phyloP scores from a whole-genome alignment of 2,329 filamentous ascomycete species.

The Colletotrichum tanaceti region DNA sequence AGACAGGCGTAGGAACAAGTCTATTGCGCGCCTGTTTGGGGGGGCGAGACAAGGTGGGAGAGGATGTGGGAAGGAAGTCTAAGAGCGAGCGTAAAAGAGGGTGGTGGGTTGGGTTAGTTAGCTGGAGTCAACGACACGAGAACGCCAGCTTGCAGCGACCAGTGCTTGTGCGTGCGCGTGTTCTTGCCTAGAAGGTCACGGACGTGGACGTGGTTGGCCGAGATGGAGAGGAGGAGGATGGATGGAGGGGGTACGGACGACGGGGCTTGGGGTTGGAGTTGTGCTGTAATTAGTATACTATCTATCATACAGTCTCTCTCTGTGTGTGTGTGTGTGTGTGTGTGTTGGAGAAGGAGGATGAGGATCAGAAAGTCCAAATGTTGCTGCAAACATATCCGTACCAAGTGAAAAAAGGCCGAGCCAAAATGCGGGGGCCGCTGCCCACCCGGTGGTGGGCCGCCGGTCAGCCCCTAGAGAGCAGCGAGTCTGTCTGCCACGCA shows the following conservation, averaged over 20 bases:
- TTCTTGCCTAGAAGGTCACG: constrained; percentile 21
- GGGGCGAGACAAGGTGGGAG: neutral
- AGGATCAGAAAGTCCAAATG: constrained; percentile 13
- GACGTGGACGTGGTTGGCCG: constrained; percentile 16
- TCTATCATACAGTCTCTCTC: too few species aligned
- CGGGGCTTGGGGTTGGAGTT: neutral
- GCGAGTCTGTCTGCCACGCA: too few species aligned
- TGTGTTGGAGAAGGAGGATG: constrained; percentile 20
- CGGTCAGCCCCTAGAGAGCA: too few species aligned
- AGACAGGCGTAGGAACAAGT: neutral
- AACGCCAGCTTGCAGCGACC: constrained; percentile 9
- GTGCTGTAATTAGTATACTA: neutral
- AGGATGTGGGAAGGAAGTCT: neutral
- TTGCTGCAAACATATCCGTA: constrained; percentile 1
- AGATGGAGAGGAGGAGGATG: neutral
- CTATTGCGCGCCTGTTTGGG: constrained; percentile 9
- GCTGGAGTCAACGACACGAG: constrained; percentile 3
- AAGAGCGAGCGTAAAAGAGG: neutral
- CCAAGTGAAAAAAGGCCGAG: constrained; percentile 28
- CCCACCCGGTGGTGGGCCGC: too few species aligned
- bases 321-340: neutral
- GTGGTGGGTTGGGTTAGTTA: constrained; percentile 2
- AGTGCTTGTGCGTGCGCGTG: constrained; percentile 5
- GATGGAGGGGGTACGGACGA: neutral
- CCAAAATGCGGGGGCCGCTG: constrained; percentile 39